phyloP scores from a whole-genome alignment of 495 filamentous ascomycete genomes.

The Tuber melanosporum region DNA sequence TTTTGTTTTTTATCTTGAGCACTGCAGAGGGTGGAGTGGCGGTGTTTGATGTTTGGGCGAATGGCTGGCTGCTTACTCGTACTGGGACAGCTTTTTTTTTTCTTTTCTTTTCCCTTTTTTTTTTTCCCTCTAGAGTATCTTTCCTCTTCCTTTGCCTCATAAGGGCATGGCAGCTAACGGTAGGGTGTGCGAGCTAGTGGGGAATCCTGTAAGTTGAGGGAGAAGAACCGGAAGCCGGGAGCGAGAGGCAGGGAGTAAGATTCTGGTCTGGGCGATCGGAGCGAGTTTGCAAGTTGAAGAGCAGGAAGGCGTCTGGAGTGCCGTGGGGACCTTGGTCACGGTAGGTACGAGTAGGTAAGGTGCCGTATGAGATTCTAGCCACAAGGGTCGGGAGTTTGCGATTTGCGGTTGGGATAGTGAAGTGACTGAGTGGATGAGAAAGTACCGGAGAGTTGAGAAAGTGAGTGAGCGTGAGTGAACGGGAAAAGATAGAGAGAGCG shows the following conservation, averaged over 20 bases:
- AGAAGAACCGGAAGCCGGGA: neutral
- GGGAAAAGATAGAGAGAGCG: neutral
- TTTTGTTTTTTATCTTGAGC: neutral
- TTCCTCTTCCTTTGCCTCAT: neutral
- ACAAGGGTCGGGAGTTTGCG: neutral
- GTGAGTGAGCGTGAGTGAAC: neutral
- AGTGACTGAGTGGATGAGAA: neutral
- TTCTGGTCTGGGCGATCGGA: constrained; percentile 4
- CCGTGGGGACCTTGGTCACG: constrained; percentile 2
- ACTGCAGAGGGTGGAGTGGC: neutral
- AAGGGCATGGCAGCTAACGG: neutral
- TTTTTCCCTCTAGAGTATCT: neutral
- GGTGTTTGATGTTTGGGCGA: neutral
- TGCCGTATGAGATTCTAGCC: neutral
- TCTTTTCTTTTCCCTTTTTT: neutral
- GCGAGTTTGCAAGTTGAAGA: neutral
- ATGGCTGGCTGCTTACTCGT: constrained; percentile 1
- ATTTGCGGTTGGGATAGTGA: neutral
- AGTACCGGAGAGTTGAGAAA: neutral
- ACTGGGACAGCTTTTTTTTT: neutral
- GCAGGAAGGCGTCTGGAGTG: neutral
- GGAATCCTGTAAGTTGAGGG: neutral
- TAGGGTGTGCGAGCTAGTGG: neutral
- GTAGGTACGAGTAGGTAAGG: neutral
- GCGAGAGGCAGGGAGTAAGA: neutral